phyloP scores from a whole-genome alignment of 768 basidiomycete genomes.

The Lactarius quietus region DNA sequence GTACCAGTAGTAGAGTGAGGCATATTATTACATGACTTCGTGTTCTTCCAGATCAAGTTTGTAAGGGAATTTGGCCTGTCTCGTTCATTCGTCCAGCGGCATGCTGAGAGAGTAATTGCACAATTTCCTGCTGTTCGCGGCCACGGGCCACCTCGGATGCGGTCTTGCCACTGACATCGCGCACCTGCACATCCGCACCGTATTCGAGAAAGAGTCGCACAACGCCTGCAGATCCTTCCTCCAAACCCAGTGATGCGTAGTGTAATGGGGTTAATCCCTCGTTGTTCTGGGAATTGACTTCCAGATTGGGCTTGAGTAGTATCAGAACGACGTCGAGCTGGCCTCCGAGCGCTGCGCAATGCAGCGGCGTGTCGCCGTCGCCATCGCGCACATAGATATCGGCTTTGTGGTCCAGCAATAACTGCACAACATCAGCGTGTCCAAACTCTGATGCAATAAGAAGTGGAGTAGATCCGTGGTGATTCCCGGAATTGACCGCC shows the following conservation, averaged over 20 bases:
- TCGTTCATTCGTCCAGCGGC: no score
- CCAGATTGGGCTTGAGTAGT: background rate
- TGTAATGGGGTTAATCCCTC: background rate
- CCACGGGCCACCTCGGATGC: background rate
- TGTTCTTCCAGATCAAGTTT: no score
- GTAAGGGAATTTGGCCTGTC: conserved; percentile 64
- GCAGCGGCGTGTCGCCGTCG: background rate
- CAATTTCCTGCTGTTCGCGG: no score
- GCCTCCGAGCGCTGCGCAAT: background rate
- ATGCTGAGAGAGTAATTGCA: no score
- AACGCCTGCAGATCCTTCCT: background rate
- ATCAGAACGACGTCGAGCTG: background rate
- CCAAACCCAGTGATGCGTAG: background rate
- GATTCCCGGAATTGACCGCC: no score
- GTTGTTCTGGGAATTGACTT: background rate
- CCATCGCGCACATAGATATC: background rate
- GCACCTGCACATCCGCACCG: background rate
- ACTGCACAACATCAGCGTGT: background rate
- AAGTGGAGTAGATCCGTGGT: background rate
- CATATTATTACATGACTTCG: no score
- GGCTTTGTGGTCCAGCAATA: background rate
- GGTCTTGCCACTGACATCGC: background rate
- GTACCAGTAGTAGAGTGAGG: no score
- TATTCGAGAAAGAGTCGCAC: background rate
- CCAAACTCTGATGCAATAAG: background rate